Base-by-base conservation (phyloP, 129 eudicot species). In the Lactuca sativa region DNA sequence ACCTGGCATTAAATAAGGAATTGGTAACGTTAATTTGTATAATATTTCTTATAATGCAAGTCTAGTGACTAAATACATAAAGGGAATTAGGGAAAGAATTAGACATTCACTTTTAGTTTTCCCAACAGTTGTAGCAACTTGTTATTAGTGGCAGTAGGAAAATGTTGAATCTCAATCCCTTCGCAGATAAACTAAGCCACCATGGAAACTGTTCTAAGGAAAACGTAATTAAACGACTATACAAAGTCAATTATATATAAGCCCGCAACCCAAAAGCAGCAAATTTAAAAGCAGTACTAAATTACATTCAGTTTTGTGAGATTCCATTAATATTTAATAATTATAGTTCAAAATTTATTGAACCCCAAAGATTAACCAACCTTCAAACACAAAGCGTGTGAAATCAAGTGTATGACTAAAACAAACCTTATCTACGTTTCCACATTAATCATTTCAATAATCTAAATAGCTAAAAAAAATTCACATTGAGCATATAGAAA, bases 121-220 rank as follows among this genome's bases (percentile, higher is more conserved):
- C 82, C 84, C 84, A 91, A 40, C 74, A 86, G 78, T 43, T 91
- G 84, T 54, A 83, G 83, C 47, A 91, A 77, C 77, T 84, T 88
- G 67, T 81, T 80, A 67, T 84, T 89, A 2, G 96, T 91, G 21
- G 95, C 93, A 57, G 87, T 71, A 73, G 97, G 96, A 70, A 91
- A 91, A 62, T 88, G 91, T 68, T 91, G 95, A 71, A 91, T 80
- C 61, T 89, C 90, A 67, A 81, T 81, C 97, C 97, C 88, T 74
- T 91, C 97, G 57, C 83, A 84, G 48, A 75, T 72, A 32, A 83
- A 17, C 59, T 78, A 89, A 15, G 80, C 57, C 44, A 89, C 91
- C 95, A 87, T 90, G 65, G 62, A 37, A 36, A 61, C 80, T 76
- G 64, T 70, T 68, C 64, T 0, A 53, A 18, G 13, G 12, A 11